Evolutionary conservation across 2,329 filamentous ascomycete species (phyloP).

Genomic region (Hypoxylon sp.): DNA sequence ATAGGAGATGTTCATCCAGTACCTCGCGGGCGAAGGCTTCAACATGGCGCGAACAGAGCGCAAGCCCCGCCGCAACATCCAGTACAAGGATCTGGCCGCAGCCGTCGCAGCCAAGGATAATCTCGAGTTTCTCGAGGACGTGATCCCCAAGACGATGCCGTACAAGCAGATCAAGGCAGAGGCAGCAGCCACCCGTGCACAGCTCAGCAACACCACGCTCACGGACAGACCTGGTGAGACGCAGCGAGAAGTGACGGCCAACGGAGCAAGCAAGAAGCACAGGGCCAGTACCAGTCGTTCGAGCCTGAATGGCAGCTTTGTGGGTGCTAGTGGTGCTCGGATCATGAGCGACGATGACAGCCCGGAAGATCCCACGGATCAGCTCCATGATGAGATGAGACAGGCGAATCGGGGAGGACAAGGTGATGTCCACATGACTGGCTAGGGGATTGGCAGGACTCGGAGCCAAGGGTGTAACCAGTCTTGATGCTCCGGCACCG

Average conservation of each 20-base stretch:
- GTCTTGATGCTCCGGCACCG: not conserved
- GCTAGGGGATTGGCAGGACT: constrained; percentile 52
- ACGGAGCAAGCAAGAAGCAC: constrained; percentile 56
- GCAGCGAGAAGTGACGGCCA: constrained; percentile 45
- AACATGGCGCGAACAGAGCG: constrained; percentile 91
- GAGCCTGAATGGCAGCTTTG: constrained; percentile 47
- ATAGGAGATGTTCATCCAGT: constrained; percentile 94
- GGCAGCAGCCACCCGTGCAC: constrained; percentile 64
- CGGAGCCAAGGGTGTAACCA: not conserved
- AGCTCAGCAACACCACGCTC: constrained; percentile 57
- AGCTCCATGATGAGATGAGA: constrained; percentile 68
- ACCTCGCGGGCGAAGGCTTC: constrained; percentile 86
- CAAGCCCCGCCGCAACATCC: constrained; percentile 92
- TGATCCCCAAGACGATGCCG: constrained; percentile 87
- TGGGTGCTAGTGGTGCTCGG: constrained; percentile 50
- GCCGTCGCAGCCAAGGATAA: constrained; percentile 91
- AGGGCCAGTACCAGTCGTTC: constrained; percentile 50
- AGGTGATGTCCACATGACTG: constrained; percentile 72
- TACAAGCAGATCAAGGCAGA: constrained; percentile 83
- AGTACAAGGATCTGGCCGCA: constrained; percentile 93
- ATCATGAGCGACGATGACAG: constrained; percentile 48
- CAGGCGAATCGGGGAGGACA: constrained; percentile 55
- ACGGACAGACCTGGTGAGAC: constrained; percentile 47
- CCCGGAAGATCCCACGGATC: constrained; percentile 63
- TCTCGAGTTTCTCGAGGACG: constrained; percentile 92